phyloP scores from a whole-genome alignment of 2,329 filamentous ascomycete species.

The Neoascochyta sp. region DNA sequence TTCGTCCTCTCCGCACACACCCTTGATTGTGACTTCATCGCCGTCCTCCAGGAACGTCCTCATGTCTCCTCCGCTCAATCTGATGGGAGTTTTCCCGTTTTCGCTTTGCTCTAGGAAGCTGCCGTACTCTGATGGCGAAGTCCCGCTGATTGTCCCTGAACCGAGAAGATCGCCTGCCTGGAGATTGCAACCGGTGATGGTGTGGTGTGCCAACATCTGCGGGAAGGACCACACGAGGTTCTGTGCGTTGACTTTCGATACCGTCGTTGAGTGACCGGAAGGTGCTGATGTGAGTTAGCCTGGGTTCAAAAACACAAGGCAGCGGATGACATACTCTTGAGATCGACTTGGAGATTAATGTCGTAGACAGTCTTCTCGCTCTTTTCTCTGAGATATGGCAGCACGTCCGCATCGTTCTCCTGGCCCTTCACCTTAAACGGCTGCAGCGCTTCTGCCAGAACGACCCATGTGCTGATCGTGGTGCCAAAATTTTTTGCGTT shows the following conservation, averaged over 20 bases:
- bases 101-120: slow-evolving; percentile 70
- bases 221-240: slow-evolving; percentile 78
- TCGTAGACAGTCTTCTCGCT: slow-evolving; percentile 60
- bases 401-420: slow-evolving; percentile 51
- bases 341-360: slow-evolving; percentile 64
- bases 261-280: slow-evolving; percentile 53
- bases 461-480: slow-evolving; percentile 74
- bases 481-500: slow-evolving; percentile 81
- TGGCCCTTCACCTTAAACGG: slow-evolving; percentile 58
- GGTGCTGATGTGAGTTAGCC: slow-evolving; percentile 26
- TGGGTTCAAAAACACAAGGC: neutral
- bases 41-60: slow-evolving; percentile 71
- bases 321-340: slow-evolving; percentile 45
- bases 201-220: slow-evolving; percentile 79
- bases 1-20: slow-evolving; percentile 60
- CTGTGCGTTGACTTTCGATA: slow-evolving; percentile 59
- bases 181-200: slow-evolving; percentile 71
- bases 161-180: slow-evolving; percentile 71
- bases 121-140: slow-evolving; percentile 55
- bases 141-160: slow-evolving; percentile 74
- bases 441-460: slow-evolving; percentile 71
- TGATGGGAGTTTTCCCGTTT: slow-evolving; percentile 63
- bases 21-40: slow-evolving; percentile 64
- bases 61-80: slow-evolving; percentile 61
- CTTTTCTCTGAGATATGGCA: slow-evolving; percentile 64